These are phyloP conservation scores for Kodamaea alishanica DNA, from an alignment of 1,139 yeast species.

Conservation along the genomic window DNA sequence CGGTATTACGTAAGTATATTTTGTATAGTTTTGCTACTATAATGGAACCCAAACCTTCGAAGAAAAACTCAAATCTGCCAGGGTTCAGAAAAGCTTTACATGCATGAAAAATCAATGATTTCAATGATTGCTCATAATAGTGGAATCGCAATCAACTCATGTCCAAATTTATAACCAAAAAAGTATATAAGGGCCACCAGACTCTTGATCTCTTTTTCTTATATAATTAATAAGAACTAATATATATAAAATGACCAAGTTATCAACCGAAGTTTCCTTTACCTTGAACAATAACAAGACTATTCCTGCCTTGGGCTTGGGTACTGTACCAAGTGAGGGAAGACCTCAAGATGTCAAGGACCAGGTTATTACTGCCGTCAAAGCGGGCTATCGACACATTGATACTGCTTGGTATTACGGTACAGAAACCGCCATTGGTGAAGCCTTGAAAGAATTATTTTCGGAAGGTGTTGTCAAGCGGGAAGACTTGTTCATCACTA, in stretches of 20 bases:
- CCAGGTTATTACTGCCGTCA: conserved; percentile 38
- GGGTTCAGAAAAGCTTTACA: too few relatives aligned
- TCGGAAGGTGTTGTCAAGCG: conserved; percentile 48
- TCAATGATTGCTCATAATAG: too few relatives aligned
- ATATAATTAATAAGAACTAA: neutral
- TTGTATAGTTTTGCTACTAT: too few relatives aligned
- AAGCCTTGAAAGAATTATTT: conserved; percentile 47
- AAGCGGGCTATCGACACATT: conserved; percentile 40
- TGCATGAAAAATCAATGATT: too few relatives aligned
- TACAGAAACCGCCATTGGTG: conserved; percentile 47
- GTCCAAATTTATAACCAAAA: too few relatives aligned
- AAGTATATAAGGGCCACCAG: too few relatives aligned
- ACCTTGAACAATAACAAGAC: conserved; percentile 29
- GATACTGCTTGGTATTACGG: conserved; percentile 50
- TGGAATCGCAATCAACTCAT: too few relatives aligned
- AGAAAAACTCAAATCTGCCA: too few relatives aligned
- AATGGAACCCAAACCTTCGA: too few relatives aligned
- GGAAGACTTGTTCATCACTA: conserved; percentile 56
- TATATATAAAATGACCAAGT: conserved; percentile 4
- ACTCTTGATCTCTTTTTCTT: too few relatives aligned
- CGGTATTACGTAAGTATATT: too few relatives aligned
- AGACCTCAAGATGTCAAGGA: conserved; percentile 32
- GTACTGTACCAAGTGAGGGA: conserved; percentile 36
- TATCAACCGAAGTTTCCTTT: conserved; percentile 25
- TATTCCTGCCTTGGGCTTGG: conserved; percentile 41